Evolutionary conservation across 768 basidiomycete species (phyloP).

Genomic region (Suillus alpinus): DNA sequence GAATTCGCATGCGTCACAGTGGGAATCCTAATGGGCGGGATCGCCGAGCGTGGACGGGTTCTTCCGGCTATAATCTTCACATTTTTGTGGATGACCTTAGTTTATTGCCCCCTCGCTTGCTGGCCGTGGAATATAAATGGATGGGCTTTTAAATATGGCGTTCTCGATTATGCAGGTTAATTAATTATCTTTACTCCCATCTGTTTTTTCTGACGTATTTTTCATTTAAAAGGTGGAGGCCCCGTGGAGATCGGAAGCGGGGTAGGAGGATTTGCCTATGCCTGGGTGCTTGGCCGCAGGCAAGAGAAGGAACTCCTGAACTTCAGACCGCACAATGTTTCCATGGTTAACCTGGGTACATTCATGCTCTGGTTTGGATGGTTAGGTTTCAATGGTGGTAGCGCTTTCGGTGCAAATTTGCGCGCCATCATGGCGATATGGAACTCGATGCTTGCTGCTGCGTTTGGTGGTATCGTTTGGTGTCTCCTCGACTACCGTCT

Average conservation of each 20-base stretch:
- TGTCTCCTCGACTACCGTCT: conserved; percentile 76
- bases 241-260: conserved; percentile 89
- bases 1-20: conserved; percentile 83
- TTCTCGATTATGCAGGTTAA: conserved; percentile 82
- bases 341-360: conserved; percentile 79
- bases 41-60: conserved; percentile 85
- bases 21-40: conserved; percentile 71
- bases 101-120: conserved; percentile 84
- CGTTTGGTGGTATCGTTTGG: conserved; percentile 82
- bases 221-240: conserved; percentile 56
- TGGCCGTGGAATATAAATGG: conserved; percentile 83
- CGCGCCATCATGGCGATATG: conserved; percentile 82
- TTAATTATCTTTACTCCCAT: conserved; percentile 6
- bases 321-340: conserved; percentile 88
- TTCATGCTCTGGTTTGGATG: conserved; percentile 87
- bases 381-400: conserved; percentile 90
- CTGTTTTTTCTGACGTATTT: background rate
- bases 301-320: conserved; percentile 68
- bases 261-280: conserved; percentile 79
- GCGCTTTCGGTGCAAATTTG: conserved; percentile 84
- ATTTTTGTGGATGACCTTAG: conserved; percentile 83
- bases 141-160: conserved; percentile 84
- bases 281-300: conserved; percentile 83
- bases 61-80: conserved; percentile 78
- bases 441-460: conserved; percentile 86